Conservation (phyloP, 106 monocot genomes). For the Dendrobium huoshanense region DNA sequence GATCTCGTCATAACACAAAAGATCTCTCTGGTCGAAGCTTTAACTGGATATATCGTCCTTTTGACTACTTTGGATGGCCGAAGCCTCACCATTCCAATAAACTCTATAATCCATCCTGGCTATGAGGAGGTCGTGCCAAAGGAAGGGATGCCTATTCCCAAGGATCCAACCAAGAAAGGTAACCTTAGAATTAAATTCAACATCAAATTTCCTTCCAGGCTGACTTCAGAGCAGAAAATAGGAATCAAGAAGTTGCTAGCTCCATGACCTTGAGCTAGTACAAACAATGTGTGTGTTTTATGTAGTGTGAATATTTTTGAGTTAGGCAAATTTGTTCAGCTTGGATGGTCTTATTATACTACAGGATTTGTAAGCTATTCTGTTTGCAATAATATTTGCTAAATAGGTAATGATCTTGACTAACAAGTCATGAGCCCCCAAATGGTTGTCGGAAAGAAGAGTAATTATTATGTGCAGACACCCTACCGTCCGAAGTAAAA, state of each 20-base stretch:
- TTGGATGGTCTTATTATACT: too few species aligned
- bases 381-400: too few species aligned
- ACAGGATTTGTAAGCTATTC: too few species aligned
- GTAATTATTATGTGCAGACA: too few species aligned
- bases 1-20: conserved; percentile 15
- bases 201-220: conserved; percentile 19
- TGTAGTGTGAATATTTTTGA: not conserved
- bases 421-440: too few species aligned
- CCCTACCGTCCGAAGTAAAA: too few species aligned
- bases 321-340: too few species aligned
- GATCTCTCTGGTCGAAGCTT: conserved; percentile 14
- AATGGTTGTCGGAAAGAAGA: too few species aligned
- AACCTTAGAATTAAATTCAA: conserved; percentile 18
- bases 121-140: conserved; percentile 20
- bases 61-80: conserved; percentile 18
- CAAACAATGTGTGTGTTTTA: too few species aligned
- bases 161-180: conserved; percentile 17
- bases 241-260: conserved; percentile 14
- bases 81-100: conserved; percentile 17
- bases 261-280: not conserved
- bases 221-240: conserved; percentile 18
- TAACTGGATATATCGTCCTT: conserved; percentile 14
- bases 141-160: conserved; percentile 26
- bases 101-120: conserved; percentile 19
- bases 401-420: too few species aligned